Evolutionary conservation across 2,329 filamentous ascomycete species (phyloP).

Genomic region (Aureobasidium melanogenum): DNA sequence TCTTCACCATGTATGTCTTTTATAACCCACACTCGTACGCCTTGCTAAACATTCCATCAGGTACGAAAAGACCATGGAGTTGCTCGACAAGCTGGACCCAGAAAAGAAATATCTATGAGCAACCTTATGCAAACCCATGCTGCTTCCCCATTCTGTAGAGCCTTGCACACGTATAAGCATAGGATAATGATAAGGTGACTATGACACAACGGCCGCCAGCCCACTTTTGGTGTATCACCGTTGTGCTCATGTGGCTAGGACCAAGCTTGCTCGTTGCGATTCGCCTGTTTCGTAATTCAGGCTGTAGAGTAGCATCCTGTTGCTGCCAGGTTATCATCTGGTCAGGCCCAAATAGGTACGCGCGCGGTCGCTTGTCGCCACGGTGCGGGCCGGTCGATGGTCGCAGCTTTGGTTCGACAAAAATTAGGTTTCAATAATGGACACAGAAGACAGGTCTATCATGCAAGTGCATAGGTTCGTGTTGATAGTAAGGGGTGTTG

Average conservation of each 20-base stretch:
- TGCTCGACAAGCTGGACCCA: conserved; percentile 72
- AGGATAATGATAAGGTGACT: not conserved
- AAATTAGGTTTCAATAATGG: conserved; percentile 1
- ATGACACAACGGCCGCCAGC: not conserved
- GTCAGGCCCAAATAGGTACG: not conserved
- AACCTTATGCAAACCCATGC: not conserved
- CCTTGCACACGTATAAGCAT: not conserved
- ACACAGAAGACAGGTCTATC: not conserved
- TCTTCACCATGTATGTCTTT: conserved; percentile 73
- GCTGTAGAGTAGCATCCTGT: not conserved
- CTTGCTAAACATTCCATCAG: conserved; percentile 20
- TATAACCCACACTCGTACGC: conserved; percentile 5
- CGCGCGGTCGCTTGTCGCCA: not conserved
- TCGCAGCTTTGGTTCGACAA: not conserved
- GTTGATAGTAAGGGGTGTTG: not conserved
- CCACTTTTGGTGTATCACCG: not conserved
- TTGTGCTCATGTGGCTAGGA: not conserved
- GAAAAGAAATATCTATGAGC: conserved; percentile 63
- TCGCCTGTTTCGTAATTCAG: not conserved
- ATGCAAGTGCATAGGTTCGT: not conserved
- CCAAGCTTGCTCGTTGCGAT: not conserved
- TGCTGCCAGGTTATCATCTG: not conserved
- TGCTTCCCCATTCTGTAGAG: not conserved
- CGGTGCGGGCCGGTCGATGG: conserved; percentile 1
- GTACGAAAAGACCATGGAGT: conserved; percentile 94